phyloP scores from a whole-genome alignment of 1,139 yeast genomes.

The Spathaspora sp. region DNA sequence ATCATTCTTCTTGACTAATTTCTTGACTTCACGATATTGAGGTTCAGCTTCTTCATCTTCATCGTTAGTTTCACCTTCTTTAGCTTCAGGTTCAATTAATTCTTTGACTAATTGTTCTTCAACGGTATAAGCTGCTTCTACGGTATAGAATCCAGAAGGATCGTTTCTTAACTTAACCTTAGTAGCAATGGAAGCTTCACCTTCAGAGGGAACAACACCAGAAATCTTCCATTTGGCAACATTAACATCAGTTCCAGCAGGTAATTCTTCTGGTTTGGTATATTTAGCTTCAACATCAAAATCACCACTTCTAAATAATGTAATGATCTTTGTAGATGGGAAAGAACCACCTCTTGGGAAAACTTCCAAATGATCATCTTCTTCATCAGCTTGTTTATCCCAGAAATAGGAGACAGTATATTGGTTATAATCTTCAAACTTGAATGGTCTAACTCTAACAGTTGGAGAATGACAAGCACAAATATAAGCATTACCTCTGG shows the following conservation, averaged over 20 bases:
- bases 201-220: constrained; percentile 80
- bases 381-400: constrained; percentile 94
- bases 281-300: constrained; percentile 85
- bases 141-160: constrained; percentile 92
- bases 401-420: constrained; percentile 92
- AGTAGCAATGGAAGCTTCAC: constrained; percentile 78
- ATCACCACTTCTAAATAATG: constrained; percentile 88
- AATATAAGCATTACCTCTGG: constrained; percentile 98
- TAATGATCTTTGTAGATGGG: constrained; percentile 96
- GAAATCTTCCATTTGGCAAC: constrained; percentile 84
- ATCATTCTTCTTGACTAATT: constrained; percentile 88
- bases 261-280: constrained; percentile 73
- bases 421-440: constrained; percentile 92
- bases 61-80: constrained; percentile 44
- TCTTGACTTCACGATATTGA: constrained; percentile 87
- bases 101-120: constrained; percentile 91
- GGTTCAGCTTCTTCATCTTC: constrained; percentile 63
- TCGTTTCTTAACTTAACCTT: constrained; percentile 96
- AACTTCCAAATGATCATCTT: constrained; percentile 89
- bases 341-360: constrained; percentile 91
- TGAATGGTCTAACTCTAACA: constrained; percentile 97
- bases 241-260: constrained; percentile 62
- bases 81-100: constrained; percentile 63
- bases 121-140: constrained; percentile 93
- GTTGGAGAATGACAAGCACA: constrained; percentile 99